phyloP scores from a whole-genome alignment of 257 asterid species.

The Eucommia ulmoides region DNA sequence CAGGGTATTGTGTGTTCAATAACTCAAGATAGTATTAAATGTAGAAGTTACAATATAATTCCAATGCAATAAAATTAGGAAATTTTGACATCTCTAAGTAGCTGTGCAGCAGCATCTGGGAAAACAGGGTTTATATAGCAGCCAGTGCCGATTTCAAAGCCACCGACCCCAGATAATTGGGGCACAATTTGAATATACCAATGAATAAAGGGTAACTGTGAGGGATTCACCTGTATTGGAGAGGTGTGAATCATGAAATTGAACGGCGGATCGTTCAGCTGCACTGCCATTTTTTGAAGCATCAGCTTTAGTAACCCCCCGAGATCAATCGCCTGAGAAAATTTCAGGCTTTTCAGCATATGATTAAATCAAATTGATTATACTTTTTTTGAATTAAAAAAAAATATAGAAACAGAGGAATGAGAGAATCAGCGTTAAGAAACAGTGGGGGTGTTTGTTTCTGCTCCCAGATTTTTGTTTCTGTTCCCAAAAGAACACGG shows the following conservation, averaged over 20 bases:
- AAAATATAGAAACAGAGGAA: too few species aligned
- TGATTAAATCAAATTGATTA: too few species aligned
- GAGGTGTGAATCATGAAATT: slow-evolving; percentile 69
- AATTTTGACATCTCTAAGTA: slow-evolving; percentile 72
- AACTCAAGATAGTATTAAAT: too few species aligned
- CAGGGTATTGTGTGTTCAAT: too few species aligned
- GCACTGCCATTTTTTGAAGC: slow-evolving; percentile 60
- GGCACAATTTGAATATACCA: slow-evolving; percentile 93
- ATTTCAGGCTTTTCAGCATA: too few species aligned
- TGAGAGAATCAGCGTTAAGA: too few species aligned
- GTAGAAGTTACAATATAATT: too few species aligned
- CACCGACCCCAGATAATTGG: slow-evolving; percentile 57
- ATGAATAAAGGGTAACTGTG: slow-evolving; percentile 40
- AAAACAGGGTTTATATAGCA: slow-evolving; percentile 86
- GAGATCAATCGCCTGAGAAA: slow-evolving; percentile 66
- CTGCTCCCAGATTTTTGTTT: too few species aligned
- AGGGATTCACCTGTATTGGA: slow-evolving; percentile 36
- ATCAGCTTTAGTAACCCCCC: slow-evolving; percentile 67
- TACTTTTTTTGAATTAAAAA: too few species aligned
- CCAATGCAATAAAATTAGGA: too few species aligned
- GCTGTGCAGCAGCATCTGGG: slow-evolving; percentile 90
- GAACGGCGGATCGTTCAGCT: slow-evolving; percentile 78
- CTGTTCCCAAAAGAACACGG: too few species aligned
- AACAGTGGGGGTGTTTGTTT: too few species aligned
- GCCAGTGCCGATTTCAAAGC: slow-evolving; percentile 77